phyloP scores from a whole-genome alignment of 2,329 filamentous ascomycete genomes.

The Apiospora phragmitis region DNA sequence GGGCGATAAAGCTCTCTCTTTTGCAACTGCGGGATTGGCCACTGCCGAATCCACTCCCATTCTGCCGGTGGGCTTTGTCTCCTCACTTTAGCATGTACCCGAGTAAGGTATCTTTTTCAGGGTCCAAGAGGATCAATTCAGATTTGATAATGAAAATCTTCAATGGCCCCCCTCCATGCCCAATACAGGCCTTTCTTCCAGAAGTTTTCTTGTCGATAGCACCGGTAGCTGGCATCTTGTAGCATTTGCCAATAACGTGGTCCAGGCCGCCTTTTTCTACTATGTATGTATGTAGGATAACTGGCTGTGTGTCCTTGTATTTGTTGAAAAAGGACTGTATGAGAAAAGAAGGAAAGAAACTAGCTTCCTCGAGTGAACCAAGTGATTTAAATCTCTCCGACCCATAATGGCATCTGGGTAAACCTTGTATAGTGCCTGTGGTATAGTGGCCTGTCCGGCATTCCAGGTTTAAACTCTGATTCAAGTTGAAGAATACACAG shows the following conservation, averaged over 20 bases:
- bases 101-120: neutral
- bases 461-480: neutral
- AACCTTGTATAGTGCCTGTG: neutral
- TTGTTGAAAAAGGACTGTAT: neutral
- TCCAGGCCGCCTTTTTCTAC: neutral
- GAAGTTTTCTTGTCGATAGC: neutral
- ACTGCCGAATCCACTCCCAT: conserved; percentile 1
- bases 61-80: neutral
- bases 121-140: neutral
- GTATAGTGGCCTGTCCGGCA: neutral
- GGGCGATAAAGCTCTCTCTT: neutral
- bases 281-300: neutral
- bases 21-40: neutral
- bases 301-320: neutral
- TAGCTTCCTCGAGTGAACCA: neutral
- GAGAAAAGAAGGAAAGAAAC: neutral
- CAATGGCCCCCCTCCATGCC: neutral
- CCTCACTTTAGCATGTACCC: neutral
- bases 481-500: neutral
- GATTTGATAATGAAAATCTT: neutral
- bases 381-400: neutral
- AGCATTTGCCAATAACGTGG: neutral
- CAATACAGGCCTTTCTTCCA: neutral
- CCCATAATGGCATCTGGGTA: neutral
- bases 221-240: neutral